Evolutionary conservation across 495 filamentous ascomycete species (phyloP).

Genomic region (Evernia prunastri): DNA sequence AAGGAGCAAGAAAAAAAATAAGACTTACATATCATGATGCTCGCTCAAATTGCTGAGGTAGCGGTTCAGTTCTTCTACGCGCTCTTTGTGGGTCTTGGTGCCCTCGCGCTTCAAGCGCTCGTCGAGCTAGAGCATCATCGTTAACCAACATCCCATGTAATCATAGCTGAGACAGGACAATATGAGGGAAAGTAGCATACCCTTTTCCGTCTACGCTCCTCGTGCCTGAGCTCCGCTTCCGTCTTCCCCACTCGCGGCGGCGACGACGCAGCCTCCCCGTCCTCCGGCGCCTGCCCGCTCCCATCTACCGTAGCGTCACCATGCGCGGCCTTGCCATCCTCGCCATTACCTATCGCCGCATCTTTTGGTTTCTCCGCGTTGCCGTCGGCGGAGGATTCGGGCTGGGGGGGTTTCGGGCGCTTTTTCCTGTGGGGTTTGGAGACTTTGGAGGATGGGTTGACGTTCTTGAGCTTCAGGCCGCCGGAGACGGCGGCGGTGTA

Average conservation of each 20-base stretch:
- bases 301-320: conserved; percentile 29
- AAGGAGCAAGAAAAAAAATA: conserved; percentile 22
- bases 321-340: conserved; percentile 19
- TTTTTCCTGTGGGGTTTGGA: conserved; percentile 53
- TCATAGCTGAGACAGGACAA: conserved; percentile 8
- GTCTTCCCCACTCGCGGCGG: conserved; percentile 53
- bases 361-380: conserved; percentile 3
- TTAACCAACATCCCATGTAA: conserved; percentile 12
- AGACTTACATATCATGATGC: conserved; percentile 94
- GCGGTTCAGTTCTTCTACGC: conserved; percentile 91
- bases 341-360: neutral
- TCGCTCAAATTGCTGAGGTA: conserved; percentile 88
- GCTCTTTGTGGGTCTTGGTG: conserved; percentile 92
- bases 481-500: conserved; percentile 62
- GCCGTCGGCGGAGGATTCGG: conserved; percentile 18
- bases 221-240: conserved; percentile 72
- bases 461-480: conserved; percentile 76
- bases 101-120: conserved; percentile 77
- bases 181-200: conserved; percentile 47
- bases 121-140: conserved; percentile 24
- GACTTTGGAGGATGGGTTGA: conserved; percentile 44
- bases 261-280: conserved; percentile 22
- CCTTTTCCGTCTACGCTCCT: conserved; percentile 72
- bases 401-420: conserved; percentile 43
- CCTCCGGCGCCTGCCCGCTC: conserved; percentile 22